Base-by-base conservation (phyloP, 2,329 filamentous ascomycete genomes). In the Arachnopeziza araneosa region DNA sequence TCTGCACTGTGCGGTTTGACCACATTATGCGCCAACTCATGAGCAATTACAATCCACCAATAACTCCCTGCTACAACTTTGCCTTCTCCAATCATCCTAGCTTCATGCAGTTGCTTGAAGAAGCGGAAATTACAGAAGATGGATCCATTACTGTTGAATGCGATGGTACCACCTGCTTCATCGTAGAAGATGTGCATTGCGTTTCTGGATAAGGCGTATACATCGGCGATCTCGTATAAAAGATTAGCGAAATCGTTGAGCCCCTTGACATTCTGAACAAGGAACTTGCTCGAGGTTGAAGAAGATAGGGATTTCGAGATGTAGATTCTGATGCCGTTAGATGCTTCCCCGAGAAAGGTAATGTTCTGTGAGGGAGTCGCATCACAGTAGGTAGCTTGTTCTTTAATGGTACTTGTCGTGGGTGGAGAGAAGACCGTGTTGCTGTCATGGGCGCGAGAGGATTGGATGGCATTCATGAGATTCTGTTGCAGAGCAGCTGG, bases 41-140 rank as follows among this genome's bases (percentile, higher is more conserved):
- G 95, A 63, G 92, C 96, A 63, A 97, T 74, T n/a, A 95, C 92
- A 64, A 96, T 89, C 84, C 89, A 97, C 93, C 93, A 98, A 79
- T 93, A 96, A 1, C 88, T 83, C 60, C 85, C 78, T 2, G 90
- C 90, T 62, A 95, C 89, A 3, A 84, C 79, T 71, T 79, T 85
- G 19, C 78, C 83, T 57, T 80, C 76, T 1, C 73, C 75, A 54
- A 65, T 66, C 54, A 85, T 73, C 63, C 78, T 74, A 17, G 76
- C 69, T 52, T 84, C 79, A 70, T 98, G 93, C 32, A 97, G 75
- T 69, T 93, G 86, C 62, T 88, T 76, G 73, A 93, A 98, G 78
- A 91, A 96, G 21, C 90, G 82, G 64, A 96, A 82, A 71, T 99
- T 99, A 79, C 92, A 97, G 77, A 98, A 99, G 30, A 99, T 83